These are phyloP conservation scores for Yamadazyma sp. DNA, from an alignment of 805 yeast species.

Conservation along the genomic window DNA sequence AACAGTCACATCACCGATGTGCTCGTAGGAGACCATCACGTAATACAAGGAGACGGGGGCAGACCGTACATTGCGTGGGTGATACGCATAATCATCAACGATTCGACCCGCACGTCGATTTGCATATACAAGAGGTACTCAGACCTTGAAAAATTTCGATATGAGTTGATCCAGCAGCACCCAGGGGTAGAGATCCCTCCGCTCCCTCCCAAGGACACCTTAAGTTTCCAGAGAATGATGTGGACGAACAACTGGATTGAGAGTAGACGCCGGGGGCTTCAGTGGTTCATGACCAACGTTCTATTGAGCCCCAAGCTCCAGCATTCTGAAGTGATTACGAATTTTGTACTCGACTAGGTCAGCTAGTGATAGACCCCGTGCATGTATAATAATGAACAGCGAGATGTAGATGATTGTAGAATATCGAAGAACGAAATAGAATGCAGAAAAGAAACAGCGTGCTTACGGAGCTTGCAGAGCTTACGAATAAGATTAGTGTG, in stretches of 20 bases:
- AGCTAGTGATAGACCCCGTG: too few relatives aligned
- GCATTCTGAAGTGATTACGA: conserved; percentile 36
- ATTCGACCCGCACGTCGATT: conserved; percentile 41
- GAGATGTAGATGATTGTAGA: too few relatives aligned
- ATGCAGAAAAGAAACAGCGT: too few relatives aligned
- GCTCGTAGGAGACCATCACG: conserved; percentile 40
- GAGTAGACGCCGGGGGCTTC: conserved; percentile 54
- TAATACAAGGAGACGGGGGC: conserved; percentile 39
- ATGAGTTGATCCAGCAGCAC: conserved; percentile 43
- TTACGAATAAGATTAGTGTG: too few relatives aligned
- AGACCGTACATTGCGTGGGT: conserved; percentile 40
- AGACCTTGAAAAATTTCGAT: conserved; percentile 56
- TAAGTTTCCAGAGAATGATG: conserved; percentile 38
- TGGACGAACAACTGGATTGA: conserved; percentile 50
- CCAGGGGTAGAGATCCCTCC: conserved; percentile 41
- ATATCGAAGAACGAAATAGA: too few relatives aligned
- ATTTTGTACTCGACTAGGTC: conserved; percentile 25
- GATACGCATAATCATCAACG: conserved; percentile 36
- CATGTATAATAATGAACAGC: too few relatives aligned
- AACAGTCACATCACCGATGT: conserved; percentile 41
- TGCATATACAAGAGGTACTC: conserved; percentile 59
- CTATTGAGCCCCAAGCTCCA: conserved; percentile 50
- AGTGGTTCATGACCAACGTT: conserved; percentile 57
- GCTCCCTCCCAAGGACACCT: conserved; percentile 52
- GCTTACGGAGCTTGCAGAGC: too few relatives aligned